phyloP scores from a whole-genome alignment of 2,329 filamentous ascomycete species.

The Penicillium sp. region DNA sequence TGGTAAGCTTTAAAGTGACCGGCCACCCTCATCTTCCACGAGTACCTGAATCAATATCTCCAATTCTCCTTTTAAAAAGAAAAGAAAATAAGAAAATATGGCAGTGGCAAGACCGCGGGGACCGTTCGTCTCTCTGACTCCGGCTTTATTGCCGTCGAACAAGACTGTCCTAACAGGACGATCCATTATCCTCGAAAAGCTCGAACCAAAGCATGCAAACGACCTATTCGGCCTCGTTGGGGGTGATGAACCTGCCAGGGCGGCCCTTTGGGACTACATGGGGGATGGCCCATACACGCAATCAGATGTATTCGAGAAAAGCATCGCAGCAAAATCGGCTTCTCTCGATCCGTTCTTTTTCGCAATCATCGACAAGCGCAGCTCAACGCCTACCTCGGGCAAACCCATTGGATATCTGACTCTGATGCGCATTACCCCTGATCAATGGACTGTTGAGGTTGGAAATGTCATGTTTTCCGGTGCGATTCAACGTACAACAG shows the following conservation, averaged over 20 bases:
- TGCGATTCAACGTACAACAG: slow-evolving; percentile 57
- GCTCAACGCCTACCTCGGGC: slow-evolving; percentile 24
- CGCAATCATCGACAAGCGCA: slow-evolving; percentile 46
- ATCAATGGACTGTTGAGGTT: slow-evolving; percentile 42
- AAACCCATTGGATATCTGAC: slow-evolving; percentile 49
- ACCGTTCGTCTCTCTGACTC: slow-evolving; percentile 12
- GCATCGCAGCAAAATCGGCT: slow-evolving; percentile 27
- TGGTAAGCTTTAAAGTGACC: neutral
- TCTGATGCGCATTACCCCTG: slow-evolving; percentile 53
- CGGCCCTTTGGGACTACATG: slow-evolving; percentile 50
- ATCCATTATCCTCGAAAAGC: slow-evolving; percentile 33
- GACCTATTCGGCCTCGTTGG: slow-evolving; percentile 35
- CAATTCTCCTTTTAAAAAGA: neutral
- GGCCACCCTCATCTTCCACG: neutral
- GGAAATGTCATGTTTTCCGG: slow-evolving; percentile 28
- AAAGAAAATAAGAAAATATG: too few relatives aligned
- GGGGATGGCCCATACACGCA: slow-evolving; percentile 39
- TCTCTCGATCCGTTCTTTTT: slow-evolving; percentile 49
- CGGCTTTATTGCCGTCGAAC: slow-evolving; percentile 10
- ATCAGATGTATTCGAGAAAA: slow-evolving; percentile 33
- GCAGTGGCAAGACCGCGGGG: slow-evolving; percentile 13
- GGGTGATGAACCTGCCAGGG: slow-evolving; percentile 22
- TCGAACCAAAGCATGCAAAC: slow-evolving; percentile 32
- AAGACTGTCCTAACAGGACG: slow-evolving; percentile 22
- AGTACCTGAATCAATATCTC: neutral